Base-by-base conservation (phyloP, 2,329 filamentous ascomycete species). In the Nigrograna mackinnonii region DNA sequence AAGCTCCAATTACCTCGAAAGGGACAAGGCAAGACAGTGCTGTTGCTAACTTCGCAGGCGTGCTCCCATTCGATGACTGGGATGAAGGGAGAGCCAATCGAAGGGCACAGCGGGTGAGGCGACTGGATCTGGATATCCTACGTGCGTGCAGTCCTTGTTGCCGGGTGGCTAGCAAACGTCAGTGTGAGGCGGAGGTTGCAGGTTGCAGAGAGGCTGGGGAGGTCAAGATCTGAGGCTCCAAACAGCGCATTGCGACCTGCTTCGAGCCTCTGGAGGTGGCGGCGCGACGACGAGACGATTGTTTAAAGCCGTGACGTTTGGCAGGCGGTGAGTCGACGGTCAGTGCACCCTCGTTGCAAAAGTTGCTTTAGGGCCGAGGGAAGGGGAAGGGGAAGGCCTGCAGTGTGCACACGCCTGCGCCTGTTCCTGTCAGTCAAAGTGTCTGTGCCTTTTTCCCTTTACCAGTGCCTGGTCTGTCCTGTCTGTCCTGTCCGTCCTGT, bases 251-350 rank as follows among this genome's bases (percentile, higher is more conserved):
- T 52, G 62, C 65, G 64, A 66, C 54, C 31, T 49, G 58, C 53
- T 40, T 60, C 52, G 57, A 57, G 52, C 59, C 60, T 58, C 55
- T 40, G 46, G 44, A 9, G 51, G 44, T 49, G 55, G 47, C 48
- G 52, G 57, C 55, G 58, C 54, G 57, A 54, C 55, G 53, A 52
- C 39, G 58, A 54, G 56, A 65, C 53, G 61, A 56, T 54, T 54
- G 59, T 63, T 63, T 59, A 47, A 37, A 57, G 50, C 53, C 49
- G 55, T 54, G 55, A 64, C 54, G 62, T 57, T 43, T 54, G 53
- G 55, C 58, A 66, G 65, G 66, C 66, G 66, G 66, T 68, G 66
- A 63, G 54, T 49, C 33, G 49, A 52, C 53, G 62, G 66, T 66
- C 63, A 66, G 58, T 67, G 66, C 66, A 48, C 52, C 39, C n/a